Conservation (phyloP, 768 basidiomycete genomes). For the Rhizopogon rudus region DNA sequence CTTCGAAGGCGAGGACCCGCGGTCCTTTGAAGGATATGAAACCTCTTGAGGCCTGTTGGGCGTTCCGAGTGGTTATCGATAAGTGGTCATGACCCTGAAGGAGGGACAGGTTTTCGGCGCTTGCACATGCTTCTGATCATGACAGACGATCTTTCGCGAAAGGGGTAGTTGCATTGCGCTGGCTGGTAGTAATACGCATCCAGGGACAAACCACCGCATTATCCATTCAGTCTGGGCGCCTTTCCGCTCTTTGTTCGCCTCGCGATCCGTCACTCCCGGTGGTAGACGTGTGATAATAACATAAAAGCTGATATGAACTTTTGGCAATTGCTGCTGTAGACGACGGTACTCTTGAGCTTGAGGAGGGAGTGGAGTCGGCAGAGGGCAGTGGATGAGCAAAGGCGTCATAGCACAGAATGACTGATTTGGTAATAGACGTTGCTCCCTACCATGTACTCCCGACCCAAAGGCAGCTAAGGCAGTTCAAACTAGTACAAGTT, state of each 20-base stretch:
- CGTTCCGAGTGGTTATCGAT: no score
- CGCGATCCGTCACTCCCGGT: no score
- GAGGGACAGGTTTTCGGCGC: not conserved
- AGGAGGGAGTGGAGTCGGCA: not conserved
- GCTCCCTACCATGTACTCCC: not conserved
- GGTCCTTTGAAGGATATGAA: not conserved
- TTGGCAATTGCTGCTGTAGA: no score
- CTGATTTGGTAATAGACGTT: not conserved
- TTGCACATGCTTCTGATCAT: not conserved
- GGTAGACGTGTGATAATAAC: not conserved
- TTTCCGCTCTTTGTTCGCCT: constrained; percentile 58
- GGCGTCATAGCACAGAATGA: not conserved
- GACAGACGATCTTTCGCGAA: not conserved
- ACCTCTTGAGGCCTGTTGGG: no score
- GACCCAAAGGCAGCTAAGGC: not conserved
- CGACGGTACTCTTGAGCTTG: not conserved
- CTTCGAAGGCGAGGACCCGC: not conserved
- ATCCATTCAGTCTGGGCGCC: constrained; percentile 69
- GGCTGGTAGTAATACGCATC: not conserved
- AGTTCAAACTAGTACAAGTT: no score
- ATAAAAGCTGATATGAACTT: not conserved
- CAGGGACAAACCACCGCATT: not conserved
- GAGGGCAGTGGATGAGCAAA: not conserved
- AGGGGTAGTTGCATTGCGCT: not conserved
- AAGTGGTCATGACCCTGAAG: not conserved